These are phyloP conservation scores for Euphrasia arctica DNA, from an alignment of 305 asterid species.

Conservation along the genomic window DNA sequence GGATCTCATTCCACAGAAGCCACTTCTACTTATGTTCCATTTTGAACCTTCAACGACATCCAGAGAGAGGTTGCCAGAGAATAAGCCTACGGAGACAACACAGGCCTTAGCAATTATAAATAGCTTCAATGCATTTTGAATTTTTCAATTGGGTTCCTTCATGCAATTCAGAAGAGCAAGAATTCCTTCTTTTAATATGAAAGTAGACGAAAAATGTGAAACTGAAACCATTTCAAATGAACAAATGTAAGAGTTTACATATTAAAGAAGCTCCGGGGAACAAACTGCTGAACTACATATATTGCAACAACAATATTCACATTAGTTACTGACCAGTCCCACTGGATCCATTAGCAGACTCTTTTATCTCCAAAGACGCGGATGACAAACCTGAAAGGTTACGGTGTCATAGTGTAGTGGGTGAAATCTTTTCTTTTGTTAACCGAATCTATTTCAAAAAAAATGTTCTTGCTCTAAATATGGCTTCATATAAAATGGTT, in stretches of 20 bases:
- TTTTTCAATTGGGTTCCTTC: too few relatives aligned
- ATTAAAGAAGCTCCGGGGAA: too few relatives aligned
- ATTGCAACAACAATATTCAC: not conserved
- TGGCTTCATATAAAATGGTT: too few relatives aligned
- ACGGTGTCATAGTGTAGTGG: not conserved
- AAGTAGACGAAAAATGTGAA: not conserved
- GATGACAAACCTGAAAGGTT: conserved; percentile 77
- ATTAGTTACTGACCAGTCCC: conserved; percentile 53
- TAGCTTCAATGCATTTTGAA: not conserved
- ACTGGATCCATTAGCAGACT: conserved; percentile 48
- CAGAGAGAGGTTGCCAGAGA: conserved; percentile 87
- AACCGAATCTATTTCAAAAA: not conserved
- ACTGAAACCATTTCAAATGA: too few relatives aligned
- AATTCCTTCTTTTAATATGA: not conserved
- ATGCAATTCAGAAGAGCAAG: not conserved
- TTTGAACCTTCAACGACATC: conserved; percentile 67
- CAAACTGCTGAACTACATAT: conserved; percentile 11
- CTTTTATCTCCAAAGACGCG: conserved; percentile 75
- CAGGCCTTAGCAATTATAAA: conserved; percentile 4
- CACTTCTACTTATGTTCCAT: conserved; percentile 89
- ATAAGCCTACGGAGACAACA: conserved; percentile 48
- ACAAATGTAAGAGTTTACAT: too few relatives aligned
- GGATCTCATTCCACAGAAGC: conserved; percentile 97
- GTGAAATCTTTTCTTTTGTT: not conserved
- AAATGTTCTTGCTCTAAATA: not conserved